Percentiles rank a stretch among this genome's conserved stretches.
phyloP scores from a whole-genome alignment of 2,329 filamentous ascomycete genomes.

The Colletotrichum tropicale region DNA sequence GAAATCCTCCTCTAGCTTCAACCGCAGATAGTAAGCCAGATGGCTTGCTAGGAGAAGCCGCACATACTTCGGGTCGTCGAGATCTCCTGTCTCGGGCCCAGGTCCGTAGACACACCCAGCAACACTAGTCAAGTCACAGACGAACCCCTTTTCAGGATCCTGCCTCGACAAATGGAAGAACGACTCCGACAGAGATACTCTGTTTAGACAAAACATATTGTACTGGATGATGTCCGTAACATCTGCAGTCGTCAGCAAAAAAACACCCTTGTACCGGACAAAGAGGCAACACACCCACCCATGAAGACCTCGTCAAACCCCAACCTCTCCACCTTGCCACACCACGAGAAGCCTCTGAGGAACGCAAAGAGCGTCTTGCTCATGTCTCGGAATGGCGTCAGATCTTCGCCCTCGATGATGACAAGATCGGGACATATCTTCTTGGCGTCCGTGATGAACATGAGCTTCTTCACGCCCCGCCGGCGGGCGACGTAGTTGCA shows the following conservation, averaged over 20 bases:
- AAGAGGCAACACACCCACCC: slow-evolving; percentile 34
- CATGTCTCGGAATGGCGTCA: slow-evolving; percentile 82
- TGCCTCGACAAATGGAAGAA: slow-evolving; percentile 79
- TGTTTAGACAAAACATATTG: slow-evolving; percentile 76
- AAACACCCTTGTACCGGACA: too few species aligned
- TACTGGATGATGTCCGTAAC: slow-evolving; percentile 87
- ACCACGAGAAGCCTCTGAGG: slow-evolving; percentile 78
- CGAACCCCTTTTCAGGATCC: slow-evolving; percentile 82
- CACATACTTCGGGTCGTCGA: slow-evolving; percentile 48
- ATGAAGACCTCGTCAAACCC: slow-evolving; percentile 86
- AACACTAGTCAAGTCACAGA: slow-evolving; percentile 73
- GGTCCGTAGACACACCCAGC: slow-evolving; percentile 62
- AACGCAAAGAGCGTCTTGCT: slow-evolving; percentile 82
- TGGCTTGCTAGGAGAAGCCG: slow-evolving; percentile 81
- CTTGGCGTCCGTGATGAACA: slow-evolving; percentile 82
- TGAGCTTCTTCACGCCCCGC: slow-evolving; percentile 78
- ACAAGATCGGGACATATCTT: slow-evolving; percentile 82
- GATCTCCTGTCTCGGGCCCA: slow-evolving; percentile 23
- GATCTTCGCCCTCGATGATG: slow-evolving; percentile 84
- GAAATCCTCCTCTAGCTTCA: slow-evolving; percentile 73
- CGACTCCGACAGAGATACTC: slow-evolving; percentile 64
- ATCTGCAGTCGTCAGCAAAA: slow-evolving; percentile 63
- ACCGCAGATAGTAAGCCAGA: slow-evolving; percentile 75
- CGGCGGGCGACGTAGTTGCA: slow-evolving; percentile 92
- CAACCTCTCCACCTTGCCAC: slow-evolving; percentile 75